phyloP scores from a whole-genome alignment of 2,329 filamentous ascomycete genomes.

The Nemania sp. region DNA sequence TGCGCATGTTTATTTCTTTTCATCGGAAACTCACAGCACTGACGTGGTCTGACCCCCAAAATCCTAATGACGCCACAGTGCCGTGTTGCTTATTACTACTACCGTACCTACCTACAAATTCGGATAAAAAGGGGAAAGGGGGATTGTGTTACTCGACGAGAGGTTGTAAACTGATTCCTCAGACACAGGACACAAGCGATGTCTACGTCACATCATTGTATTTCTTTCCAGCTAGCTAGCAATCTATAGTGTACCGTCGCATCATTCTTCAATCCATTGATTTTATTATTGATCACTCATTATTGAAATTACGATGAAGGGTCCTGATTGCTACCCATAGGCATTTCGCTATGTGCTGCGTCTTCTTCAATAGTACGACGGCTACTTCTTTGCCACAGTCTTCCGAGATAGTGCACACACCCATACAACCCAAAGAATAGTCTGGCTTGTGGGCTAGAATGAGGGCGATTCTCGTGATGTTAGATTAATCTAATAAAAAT shows the following conservation, averaged over 20 bases:
- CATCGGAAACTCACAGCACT: background rate
- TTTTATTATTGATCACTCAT: background rate
- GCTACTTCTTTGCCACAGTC: background rate
- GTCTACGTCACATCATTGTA: too few relatives aligned
- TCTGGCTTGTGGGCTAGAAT: background rate
- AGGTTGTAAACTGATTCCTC: too few relatives aligned
- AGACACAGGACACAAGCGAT: too few relatives aligned
- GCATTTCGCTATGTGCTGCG: background rate
- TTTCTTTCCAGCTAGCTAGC: too few relatives aligned
- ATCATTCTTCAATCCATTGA: background rate
- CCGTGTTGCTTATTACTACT: constrained; percentile 1
- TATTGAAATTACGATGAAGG: background rate
- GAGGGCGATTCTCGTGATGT: background rate
- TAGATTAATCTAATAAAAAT: background rate
- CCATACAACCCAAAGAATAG: background rate
- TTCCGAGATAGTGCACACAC: background rate
- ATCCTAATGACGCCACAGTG: background rate
- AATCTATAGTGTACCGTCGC: background rate
- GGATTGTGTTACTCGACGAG: constrained; percentile 3
- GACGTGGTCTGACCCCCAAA: constrained; percentile 1
- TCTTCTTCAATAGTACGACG: background rate
- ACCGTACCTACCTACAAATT: too few relatives aligned
- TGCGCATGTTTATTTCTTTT: background rate
- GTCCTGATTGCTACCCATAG: background rate
- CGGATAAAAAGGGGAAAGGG: constrained; percentile 4